A percentile compares a stretch with the other conserved stretches of the same genome.
Conservation (phyloP, 2,329 filamentous ascomycete species). For the Colletotrichum noveboracense region DNA sequence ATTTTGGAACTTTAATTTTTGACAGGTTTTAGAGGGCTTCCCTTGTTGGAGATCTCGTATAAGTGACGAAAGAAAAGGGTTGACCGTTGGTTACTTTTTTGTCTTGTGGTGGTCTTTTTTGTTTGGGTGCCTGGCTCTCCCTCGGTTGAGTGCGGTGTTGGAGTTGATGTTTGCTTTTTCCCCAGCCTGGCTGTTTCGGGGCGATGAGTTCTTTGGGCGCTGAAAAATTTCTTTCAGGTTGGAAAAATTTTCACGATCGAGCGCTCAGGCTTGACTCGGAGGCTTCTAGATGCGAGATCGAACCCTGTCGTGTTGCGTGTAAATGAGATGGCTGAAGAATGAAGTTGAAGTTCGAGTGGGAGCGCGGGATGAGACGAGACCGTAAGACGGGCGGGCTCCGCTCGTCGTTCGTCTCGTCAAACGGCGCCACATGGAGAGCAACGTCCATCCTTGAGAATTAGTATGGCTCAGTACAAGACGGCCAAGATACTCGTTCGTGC, state of each 20-base stretch:
- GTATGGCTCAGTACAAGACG: neutral
- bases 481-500: neutral
- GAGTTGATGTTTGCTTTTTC: slow-evolving; percentile 6
- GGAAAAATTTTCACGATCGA: neutral
- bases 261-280: neutral
- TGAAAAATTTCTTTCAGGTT: neutral
- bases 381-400: neutral
- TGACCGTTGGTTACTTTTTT: neutral
- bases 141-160: neutral
- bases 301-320: neutral
- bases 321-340: neutral
- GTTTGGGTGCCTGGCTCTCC: neutral
- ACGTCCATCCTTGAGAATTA: neutral
- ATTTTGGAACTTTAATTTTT: neutral
- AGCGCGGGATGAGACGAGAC: neutral
- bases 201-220: neutral
- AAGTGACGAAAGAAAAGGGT: neutral
- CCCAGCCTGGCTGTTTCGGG: neutral
- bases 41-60: neutral
- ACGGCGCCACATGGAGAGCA: neutral
- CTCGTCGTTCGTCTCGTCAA: neutral
- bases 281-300: neutral
- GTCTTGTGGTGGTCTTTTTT: neutral
- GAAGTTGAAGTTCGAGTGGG: neutral
- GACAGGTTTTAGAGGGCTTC: neutral